Base-by-base conservation (phyloP, 495 filamentous ascomycete genomes). In the Podospora didyma region DNA sequence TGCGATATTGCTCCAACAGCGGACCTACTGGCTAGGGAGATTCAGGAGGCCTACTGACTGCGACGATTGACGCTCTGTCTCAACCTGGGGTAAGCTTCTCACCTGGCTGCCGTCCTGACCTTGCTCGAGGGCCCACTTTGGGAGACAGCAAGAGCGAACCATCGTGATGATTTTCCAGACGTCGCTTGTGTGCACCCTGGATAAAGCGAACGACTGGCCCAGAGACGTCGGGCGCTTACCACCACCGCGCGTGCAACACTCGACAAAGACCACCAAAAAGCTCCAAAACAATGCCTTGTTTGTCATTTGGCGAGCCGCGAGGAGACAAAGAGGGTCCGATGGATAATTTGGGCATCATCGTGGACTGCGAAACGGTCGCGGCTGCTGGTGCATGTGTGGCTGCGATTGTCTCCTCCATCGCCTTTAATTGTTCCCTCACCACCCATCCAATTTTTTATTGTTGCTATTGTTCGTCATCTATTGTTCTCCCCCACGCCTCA, bases 181-280 rank as follows among this genome's bases (percentile, higher is more conserved):
- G 12, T 45, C 39, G 11, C 22, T 11, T 23, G 41, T 19, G n/a
- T 7, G 21, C 3, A 39, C 22, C 39, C 39, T 14, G n/a, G 39
- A 42, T 14, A 42, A 7, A 52, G 50, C 23, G 37, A 58, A 46
- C 28, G 56, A 58, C 56, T 58, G 56, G 50, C 56, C 54, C 50
- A 1, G 26, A 58, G 50, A 11, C 37, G 24, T 24, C 56, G 2
- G 41, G 50, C 56, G 56, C 56, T 58, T 58, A 42, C 39, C 10
- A 54, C 34, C 20, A 20, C 39, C 35, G 42, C 56, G 56, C 51
- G 24, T 58, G 35, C 39, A 50, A 28, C 49, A 1, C 49, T 52
- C 50, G 48, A 51, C 51, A 44, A 53, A 45, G 19, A 14, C 31
- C 9, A 31, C 9, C 4, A n/a, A 31, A 4, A 9, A 9, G 11